phyloP scores from a whole-genome alignment of 1,284 basidiomycete species.

The Cryptococcus floricola region DNA sequence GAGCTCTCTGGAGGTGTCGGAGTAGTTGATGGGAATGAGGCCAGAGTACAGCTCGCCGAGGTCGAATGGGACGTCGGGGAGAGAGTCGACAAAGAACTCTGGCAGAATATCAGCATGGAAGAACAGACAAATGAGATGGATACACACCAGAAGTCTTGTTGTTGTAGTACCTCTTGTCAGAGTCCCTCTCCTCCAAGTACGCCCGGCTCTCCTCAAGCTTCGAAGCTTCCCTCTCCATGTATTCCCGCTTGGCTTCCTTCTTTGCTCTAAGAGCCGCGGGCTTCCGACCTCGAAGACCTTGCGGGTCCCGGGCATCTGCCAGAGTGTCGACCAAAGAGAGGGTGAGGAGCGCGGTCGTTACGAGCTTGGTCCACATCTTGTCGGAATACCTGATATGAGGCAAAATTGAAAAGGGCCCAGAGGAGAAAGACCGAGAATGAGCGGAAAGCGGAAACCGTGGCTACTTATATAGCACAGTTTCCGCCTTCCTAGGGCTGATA shows the following conservation, averaged over 20 bases:
- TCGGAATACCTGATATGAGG: too few species aligned
- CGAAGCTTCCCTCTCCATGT: neutral
- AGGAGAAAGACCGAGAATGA: too few species aligned
- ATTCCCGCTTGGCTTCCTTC: neutral
- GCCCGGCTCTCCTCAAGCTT: neutral
- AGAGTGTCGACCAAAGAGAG: neutral
- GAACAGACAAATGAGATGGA: too few species aligned
- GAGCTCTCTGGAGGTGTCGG: constrained; percentile 12
- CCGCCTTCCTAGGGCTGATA: too few species aligned
- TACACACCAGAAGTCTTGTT: constrained; percentile 7
- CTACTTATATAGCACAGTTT: too few species aligned
- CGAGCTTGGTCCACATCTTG: neutral
- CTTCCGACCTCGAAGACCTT: neutral
- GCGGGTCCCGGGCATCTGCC: neutral
- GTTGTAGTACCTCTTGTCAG: neutral
- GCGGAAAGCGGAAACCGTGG: too few species aligned
- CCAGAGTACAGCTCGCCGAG: constrained; percentile 28
- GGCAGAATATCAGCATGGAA: neutral
- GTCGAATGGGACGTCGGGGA: constrained; percentile 23
- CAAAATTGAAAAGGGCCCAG: too few species aligned
- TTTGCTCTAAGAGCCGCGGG: neutral
- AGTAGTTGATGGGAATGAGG: constrained; percentile 15
- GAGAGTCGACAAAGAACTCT: constrained; percentile 18
- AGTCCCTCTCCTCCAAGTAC: neutral
- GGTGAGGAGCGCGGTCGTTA: neutral